Conservation (phyloP, 129 eudicot species). For the Ambrosia trifida region DNA sequence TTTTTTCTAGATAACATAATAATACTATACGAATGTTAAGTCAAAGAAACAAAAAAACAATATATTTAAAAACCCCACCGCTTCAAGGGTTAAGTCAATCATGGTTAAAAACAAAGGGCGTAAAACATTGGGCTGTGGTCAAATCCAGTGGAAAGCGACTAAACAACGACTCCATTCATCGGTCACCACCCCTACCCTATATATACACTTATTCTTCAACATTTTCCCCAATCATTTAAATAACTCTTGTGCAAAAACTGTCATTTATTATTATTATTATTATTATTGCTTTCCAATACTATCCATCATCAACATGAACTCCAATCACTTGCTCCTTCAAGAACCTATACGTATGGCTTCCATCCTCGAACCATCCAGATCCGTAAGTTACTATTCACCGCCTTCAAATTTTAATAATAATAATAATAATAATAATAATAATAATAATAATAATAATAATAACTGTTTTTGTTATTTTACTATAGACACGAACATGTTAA, state of each 20-base stretch:
- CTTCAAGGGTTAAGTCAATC: no score
- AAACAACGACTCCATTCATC: slow-evolving; percentile 31
- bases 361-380: slow-evolving; percentile 74
- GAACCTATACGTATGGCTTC: slow-evolving; percentile 84
- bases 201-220: slow-evolving; percentile 5
- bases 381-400: slow-evolving; percentile 36
- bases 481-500: neutral
- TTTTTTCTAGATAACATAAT: no score
- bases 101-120: slow-evolving; percentile 19
- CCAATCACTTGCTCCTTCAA: slow-evolving; percentile 65
- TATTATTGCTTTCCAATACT: no score
- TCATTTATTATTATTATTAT: no score
- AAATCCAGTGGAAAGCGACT: slow-evolving; percentile 30
- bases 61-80: no score
- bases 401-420: neutral
- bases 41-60: no score
- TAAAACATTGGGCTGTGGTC: slow-evolving; percentile 27
- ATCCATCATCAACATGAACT: slow-evolving; percentile 42
- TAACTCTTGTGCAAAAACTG: neutral
- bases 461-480: neutral
- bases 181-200: slow-evolving; percentile 5
- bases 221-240: neutral
- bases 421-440: no score
- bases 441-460: no score
- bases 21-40: no score